Conservation (phyloP, 768 basidiomycete species). For the Rhizopogon salebrosus region DNA sequence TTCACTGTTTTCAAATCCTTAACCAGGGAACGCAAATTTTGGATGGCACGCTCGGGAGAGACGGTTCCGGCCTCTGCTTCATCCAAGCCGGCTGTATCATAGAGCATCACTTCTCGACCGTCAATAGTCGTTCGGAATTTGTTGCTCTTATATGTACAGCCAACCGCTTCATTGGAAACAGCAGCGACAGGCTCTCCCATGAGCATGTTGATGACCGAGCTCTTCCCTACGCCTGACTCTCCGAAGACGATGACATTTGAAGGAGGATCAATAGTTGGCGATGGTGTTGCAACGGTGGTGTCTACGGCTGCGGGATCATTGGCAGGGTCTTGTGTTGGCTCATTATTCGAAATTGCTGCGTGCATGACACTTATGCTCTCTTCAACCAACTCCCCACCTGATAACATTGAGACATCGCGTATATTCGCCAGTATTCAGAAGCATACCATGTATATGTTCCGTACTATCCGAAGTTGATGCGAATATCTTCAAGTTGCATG, state of each 20-base stretch:
- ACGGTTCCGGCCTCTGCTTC: constrained; percentile 14
- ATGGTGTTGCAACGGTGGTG: not conserved
- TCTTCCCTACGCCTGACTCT: constrained; percentile 20
- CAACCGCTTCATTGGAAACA: constrained; percentile 10
- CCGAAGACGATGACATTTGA: constrained; percentile 27
- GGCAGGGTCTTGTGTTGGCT: not conserved
- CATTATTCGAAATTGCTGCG: not conserved
- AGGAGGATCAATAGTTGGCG: not conserved
- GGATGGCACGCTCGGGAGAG: constrained; percentile 1
- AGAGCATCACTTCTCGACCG: constrained; percentile 4
- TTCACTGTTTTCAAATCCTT: constrained; percentile 21
- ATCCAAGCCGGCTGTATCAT: constrained; percentile 28
- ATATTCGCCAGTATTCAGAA: not conserved
- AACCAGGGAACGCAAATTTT: constrained; percentile 16
- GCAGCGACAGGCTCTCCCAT: constrained; percentile 12
- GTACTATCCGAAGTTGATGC: too few species aligned
- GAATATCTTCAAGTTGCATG: too few species aligned
- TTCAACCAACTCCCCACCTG: not conserved
- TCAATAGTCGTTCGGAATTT: not conserved
- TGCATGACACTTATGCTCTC: not conserved
- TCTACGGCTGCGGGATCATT: too few species aligned
- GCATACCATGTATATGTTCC: too few species aligned
- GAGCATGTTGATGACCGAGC: constrained; percentile 24
- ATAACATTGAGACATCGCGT: not conserved
- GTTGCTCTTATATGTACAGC: constrained; percentile 10